Conservation (phyloP, 306 rosid species). For the Sphenostylis stenocarpa region DNA sequence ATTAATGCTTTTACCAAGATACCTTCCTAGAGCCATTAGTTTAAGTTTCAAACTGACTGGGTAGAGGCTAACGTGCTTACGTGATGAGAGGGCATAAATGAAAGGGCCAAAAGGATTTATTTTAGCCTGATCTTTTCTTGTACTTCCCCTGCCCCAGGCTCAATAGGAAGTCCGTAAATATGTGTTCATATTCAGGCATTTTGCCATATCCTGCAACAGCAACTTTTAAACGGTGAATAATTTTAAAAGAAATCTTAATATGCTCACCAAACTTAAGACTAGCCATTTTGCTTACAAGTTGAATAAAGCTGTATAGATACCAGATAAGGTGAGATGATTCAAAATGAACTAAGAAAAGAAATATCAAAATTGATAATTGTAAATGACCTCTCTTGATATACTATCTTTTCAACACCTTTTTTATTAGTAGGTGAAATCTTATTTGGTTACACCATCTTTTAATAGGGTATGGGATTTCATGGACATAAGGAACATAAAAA, state of each 20-base stretch:
- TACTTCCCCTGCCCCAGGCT: slow-evolving; percentile 59
- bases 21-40: not conserved
- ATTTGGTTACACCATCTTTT: not conserved
- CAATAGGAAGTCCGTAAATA: slow-evolving; percentile 87
- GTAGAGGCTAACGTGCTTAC: slow-evolving; percentile 2
- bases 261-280: not conserved
- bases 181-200: slow-evolving; percentile 92
- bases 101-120: not conserved
- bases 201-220: slow-evolving; percentile 79
- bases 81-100: slow-evolving; percentile 4
- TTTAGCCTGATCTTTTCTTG: slow-evolving; percentile 56
- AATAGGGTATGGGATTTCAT: not conserved
- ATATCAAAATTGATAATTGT: not conserved
- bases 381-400: not conserved
- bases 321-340: not conserved
- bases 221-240: not conserved
- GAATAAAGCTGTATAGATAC: not conserved
- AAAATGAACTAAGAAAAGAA: not conserved
- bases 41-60: not conserved
- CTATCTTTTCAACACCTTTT: not conserved
- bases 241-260: not conserved
- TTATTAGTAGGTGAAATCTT: not conserved
- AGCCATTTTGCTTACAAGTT: not conserved
- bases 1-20: not conserved
- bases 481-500: not conserved